Percentiles rank a stretch among this genome's conserved stretches.
phyloP scores from a whole-genome alignment of 2,329 filamentous ascomycete species.

The Verticillium dahliae region DNA sequence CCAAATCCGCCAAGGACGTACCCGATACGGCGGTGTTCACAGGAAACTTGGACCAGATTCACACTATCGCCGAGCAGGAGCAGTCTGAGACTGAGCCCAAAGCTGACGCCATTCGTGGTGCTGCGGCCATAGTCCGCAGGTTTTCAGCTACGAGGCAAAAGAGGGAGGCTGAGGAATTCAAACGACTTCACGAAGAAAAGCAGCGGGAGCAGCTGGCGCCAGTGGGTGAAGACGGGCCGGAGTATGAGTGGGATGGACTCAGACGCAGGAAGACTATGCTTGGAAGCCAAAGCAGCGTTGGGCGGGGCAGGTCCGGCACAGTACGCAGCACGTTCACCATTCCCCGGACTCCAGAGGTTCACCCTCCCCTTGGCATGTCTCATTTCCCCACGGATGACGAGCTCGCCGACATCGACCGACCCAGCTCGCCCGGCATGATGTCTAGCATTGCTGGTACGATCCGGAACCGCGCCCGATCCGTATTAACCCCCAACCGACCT shows the following conservation, averaged over 20 bases:
- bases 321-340: constrained; percentile 13
- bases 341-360: constrained; percentile 26
- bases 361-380: constrained; percentile 84
- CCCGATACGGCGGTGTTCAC: constrained; percentile 88
- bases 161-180: constrained; percentile 74
- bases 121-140: constrained; percentile 79
- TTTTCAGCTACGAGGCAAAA: constrained; percentile 70
- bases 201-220: constrained; percentile 63
- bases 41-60: constrained; percentile 89
- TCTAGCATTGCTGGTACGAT: constrained; percentile 53
- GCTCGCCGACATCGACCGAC: constrained; percentile 45
- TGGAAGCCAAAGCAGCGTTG: constrained; percentile 22
- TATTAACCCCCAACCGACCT: constrained; percentile 30
- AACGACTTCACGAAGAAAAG: constrained; percentile 73
- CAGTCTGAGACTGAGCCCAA: constrained; percentile 96
- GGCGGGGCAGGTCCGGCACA: constrained; percentile 5
- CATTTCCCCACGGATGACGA: constrained; percentile 67
- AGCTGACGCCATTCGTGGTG: constrained; percentile 88
- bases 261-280: constrained; percentile 60
- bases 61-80: constrained; percentile 89
- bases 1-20: constrained; percentile 95
- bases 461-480: constrained; percentile 35
- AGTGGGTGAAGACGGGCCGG: constrained; percentile 66
- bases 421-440: constrained; percentile 39
- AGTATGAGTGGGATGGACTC: constrained; percentile 86